Conservation (phyloP, 129 eudicot species). For the Dittrichia graveolens region DNA sequence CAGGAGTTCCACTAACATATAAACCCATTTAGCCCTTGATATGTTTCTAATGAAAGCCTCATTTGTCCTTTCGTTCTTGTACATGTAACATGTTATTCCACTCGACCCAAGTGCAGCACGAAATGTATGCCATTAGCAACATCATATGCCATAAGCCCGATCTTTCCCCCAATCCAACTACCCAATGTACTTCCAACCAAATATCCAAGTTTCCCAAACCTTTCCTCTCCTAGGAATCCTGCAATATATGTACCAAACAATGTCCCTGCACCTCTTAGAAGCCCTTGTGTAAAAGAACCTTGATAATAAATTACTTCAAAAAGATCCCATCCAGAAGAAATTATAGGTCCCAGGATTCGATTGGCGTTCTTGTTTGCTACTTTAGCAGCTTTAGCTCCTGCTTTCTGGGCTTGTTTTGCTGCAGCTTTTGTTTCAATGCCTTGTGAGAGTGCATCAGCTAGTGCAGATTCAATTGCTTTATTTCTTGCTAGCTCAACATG, state of each 20-base stretch:
- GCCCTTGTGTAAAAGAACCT: constrained; percentile 67
- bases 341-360: constrained; percentile 71
- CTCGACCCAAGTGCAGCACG: constrained; percentile 49
- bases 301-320: constrained; percentile 77
- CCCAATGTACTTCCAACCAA: constrained; percentile 83
- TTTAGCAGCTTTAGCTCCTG: constrained; percentile 82
- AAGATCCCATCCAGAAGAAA: constrained; percentile 86
- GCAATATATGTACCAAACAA: constrained; percentile 63
- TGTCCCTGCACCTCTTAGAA: constrained; percentile 77
- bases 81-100: constrained; percentile 13
- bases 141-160: constrained; percentile 85
- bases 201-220: constrained; percentile 74
- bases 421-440: constrained; percentile 67
- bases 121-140: constrained; percentile 57
- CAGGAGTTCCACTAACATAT: too few relatives aligned
- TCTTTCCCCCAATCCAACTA: constrained; percentile 92
- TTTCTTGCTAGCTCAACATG: constrained; percentile 68
- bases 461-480: constrained; percentile 54
- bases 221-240: constrained; percentile 68
- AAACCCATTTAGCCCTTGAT: too few relatives aligned
- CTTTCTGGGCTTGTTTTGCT: constrained; percentile 64
- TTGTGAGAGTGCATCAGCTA: constrained; percentile 62
- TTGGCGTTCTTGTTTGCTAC: constrained; percentile 58
- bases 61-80: too few relatives aligned
- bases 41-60: too few relatives aligned